Evolutionary conservation across 805 yeast genomes (phyloP).

Genomic region (Metschnikowia picachoensis): DNA sequence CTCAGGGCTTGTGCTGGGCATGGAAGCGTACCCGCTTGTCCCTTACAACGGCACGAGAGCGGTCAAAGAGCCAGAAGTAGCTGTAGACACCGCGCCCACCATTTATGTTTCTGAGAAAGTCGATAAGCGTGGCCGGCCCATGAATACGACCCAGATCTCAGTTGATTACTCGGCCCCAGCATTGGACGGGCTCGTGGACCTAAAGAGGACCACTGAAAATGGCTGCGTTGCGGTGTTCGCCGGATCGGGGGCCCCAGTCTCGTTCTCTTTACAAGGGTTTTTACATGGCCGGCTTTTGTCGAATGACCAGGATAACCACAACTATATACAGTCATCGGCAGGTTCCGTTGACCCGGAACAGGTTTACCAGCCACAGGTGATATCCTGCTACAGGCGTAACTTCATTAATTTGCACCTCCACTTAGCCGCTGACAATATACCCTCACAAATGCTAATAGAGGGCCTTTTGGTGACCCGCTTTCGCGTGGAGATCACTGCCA

Average conservation of each 20-base stretch:
- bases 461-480: constrained; percentile 21
- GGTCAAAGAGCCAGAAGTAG: background rate
- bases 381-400: constrained; percentile 45
- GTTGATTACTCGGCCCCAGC: constrained; percentile 12
- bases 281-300: constrained; percentile 42
- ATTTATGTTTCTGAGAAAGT: too few species aligned
- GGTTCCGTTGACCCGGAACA: constrained; percentile 11
- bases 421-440: constrained; percentile 1
- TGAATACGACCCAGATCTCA: constrained; percentile 3
- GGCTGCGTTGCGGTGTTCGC: background rate
- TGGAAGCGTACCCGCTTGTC: constrained; percentile 1
- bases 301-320: constrained; percentile 37
- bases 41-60: background rate
- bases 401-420: constrained; percentile 27
- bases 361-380: constrained; percentile 31
- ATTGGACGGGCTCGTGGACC: constrained; percentile 13
- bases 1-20: background rate
- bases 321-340: constrained; percentile 20
- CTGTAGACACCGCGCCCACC: too few species aligned
- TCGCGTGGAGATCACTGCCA: constrained; percentile 36
- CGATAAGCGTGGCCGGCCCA: background rate
- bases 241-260: background rate
- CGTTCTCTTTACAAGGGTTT: constrained; percentile 26
- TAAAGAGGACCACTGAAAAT: constrained; percentile 4
- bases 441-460: background rate